phyloP scores from a whole-genome alignment of 2,329 filamentous ascomycete genomes.

The Calonectria ilicicola region DNA sequence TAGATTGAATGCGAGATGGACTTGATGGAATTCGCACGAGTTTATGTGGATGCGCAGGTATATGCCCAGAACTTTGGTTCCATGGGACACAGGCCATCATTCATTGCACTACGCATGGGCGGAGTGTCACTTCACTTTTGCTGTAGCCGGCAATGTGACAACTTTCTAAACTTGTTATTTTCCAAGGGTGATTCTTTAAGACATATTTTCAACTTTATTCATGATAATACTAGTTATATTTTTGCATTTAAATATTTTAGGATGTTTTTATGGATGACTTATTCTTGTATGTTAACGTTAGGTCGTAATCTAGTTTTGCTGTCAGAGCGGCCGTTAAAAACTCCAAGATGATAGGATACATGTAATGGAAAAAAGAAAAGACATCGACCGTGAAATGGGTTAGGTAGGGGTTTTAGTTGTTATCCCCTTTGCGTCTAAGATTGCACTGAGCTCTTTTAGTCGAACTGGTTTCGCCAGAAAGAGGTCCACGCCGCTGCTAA shows the following conservation, averaged over 20 bases:
- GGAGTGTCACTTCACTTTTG: no score
- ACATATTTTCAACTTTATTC: background rate
- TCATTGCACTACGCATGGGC: no score
- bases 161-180: no score
- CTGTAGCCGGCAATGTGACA: no score
- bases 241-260: background rate
- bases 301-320: background rate
- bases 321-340: background rate
- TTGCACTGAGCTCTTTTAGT: conserved; percentile 51
- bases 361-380: background rate
- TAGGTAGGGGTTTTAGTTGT: background rate
- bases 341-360: background rate
- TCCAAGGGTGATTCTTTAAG: background rate
- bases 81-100: no score
- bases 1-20: no score
- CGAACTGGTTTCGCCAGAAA: conserved; percentile 67
- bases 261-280: background rate
- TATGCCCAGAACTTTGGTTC: no score
- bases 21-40: no score
- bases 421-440: conserved; percentile 20
- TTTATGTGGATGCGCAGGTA: no score
- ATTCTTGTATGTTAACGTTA: background rate
- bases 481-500: conserved; percentile 64
- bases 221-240: background rate
- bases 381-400: background rate